Percentiles rank a stretch among this genome's conserved stretches.
These are phyloP conservation scores for Fraxinus americana DNA, from an alignment of 257 asterid species.

Conservation along the genomic window DNA sequence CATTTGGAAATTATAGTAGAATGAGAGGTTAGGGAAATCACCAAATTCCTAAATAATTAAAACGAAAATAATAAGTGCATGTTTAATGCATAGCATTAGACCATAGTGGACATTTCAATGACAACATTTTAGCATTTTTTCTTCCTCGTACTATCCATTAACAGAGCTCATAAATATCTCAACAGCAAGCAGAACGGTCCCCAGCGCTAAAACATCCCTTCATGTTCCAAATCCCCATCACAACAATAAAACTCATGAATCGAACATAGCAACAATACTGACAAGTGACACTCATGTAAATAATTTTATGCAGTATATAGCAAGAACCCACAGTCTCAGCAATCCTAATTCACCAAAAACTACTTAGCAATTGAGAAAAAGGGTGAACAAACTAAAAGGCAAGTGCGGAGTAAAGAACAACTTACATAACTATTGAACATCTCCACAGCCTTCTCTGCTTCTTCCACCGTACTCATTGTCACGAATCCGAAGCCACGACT, in stretches of 20 bases:
- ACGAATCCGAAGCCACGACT: constrained; percentile 94
- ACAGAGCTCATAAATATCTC: not conserved
- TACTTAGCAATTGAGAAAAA: not conserved
- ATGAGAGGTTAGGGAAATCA: not conserved
- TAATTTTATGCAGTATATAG: not conserved
- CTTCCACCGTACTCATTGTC: constrained; percentile 80
- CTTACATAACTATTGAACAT: constrained; percentile 69
- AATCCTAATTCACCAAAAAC: not conserved
- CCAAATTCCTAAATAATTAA: not conserved
- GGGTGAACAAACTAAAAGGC: not conserved
- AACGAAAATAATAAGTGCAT: not conserved
- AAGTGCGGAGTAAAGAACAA: not conserved
- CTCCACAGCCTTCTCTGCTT: constrained; percentile 85
- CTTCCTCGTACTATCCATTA: not conserved
- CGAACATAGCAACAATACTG: not conserved
- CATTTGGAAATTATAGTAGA: not conserved
- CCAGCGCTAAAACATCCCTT: not conserved
- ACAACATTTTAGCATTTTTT: not conserved
- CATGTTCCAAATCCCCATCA: not conserved
- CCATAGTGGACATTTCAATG: not conserved
- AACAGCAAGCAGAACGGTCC: not conserved
- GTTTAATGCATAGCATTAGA: not conserved
- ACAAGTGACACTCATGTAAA: not conserved
- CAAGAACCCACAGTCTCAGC: not conserved
- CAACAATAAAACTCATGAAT: not conserved